These are phyloP conservation scores for Xanthoceras sorbifolium DNA, from an alignment of 345 rosid species.

Conservation along the genomic window DNA sequence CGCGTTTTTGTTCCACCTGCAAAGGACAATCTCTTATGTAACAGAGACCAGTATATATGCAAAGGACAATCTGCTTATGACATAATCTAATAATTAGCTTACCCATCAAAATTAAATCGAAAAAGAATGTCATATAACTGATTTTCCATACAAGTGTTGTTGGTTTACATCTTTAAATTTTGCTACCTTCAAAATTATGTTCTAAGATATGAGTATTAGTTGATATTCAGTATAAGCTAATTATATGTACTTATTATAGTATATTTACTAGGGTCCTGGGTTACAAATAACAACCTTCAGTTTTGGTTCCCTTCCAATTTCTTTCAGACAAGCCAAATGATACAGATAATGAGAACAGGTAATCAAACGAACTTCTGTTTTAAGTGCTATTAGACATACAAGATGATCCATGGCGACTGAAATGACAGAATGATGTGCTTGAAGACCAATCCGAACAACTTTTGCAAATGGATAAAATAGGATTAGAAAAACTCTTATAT, in stretches of 20 bases:
- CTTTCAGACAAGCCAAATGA: not conserved
- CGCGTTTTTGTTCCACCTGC: slow-evolving; percentile 75
- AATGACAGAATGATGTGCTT: slow-evolving; percentile 84
- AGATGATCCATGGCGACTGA: slow-evolving; percentile 86
- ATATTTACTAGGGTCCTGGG: not conserved
- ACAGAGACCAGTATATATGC: not conserved
- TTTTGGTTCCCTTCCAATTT: not conserved
- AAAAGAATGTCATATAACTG: not conserved
- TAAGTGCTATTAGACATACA: slow-evolving; percentile 49
- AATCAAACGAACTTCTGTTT: slow-evolving; percentile 1
- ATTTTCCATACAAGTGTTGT: not conserved
- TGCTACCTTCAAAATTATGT: not conserved
- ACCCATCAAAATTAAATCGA: not conserved
- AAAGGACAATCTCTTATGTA: slow-evolving; percentile 26
- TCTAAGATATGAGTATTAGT: not conserved
- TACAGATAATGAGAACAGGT: not conserved
- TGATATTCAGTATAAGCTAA: not conserved
- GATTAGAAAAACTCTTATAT: not conserved
- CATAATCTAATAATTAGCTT: not conserved
- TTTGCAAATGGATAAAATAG: slow-evolving; percentile 40
- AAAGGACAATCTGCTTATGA: too few species aligned
- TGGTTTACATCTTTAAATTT: not conserved
- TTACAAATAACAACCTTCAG: not conserved
- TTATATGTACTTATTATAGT: not conserved
- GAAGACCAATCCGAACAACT: slow-evolving; percentile 93